Conservation (phyloP, 108 stramenopile species). For the Cyclotella baltica region DNA sequence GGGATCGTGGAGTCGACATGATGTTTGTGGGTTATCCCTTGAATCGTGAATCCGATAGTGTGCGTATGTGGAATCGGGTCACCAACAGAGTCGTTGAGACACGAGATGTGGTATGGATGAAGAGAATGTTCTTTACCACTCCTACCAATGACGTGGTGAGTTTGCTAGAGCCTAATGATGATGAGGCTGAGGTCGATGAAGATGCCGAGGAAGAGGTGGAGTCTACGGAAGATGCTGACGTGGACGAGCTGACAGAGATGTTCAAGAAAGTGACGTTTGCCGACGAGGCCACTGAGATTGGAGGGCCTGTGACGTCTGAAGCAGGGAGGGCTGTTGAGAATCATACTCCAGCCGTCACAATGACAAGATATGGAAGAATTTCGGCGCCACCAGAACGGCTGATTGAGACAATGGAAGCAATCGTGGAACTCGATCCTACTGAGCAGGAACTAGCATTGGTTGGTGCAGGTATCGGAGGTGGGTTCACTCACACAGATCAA, state of each 20-base stretch:
- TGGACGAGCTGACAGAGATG: background rate
- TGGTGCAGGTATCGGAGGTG: constrained; percentile 6
- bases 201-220: background rate
- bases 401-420: background rate
- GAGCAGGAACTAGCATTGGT: no score
- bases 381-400: background rate
- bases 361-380: background rate
- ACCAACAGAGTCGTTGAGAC: background rate
- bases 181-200: constrained; percentile 3
- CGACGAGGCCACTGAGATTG: background rate
- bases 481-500: background rate
- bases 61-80: constrained; percentile 8
- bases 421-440: no score
- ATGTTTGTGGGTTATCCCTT: constrained; percentile 46
- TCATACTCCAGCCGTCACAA: background rate
- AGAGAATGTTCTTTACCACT: constrained; percentile 14
- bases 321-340: background rate
- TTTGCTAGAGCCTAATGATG: background rate
- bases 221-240: background rate
- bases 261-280: background rate
- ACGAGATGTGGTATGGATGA: constrained; percentile 33
- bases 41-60: background rate
- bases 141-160: no score
- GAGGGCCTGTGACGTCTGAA: background rate
- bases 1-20: constrained; percentile 16